Evolutionary conservation across 2,329 filamentous ascomycete species (phyloP), one percentile per base, ranked within the genome.

Genomic region (Endoconidiophora laricicola): DNA sequence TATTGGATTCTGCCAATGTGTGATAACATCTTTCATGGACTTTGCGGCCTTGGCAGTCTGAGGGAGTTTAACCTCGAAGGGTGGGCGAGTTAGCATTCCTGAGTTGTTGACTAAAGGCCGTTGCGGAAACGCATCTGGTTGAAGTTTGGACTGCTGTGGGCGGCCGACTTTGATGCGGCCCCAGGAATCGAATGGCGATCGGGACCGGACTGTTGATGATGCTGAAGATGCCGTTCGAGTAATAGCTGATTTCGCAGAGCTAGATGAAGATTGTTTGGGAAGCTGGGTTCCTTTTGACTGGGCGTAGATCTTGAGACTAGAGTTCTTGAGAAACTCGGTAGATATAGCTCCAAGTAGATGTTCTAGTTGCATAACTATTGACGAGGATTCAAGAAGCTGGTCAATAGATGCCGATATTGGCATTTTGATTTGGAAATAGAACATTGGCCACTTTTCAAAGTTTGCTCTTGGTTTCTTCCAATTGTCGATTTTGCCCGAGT

Each of bases 371-470:
- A n/a, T 38, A 3, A 50, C 14, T 20, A 33, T n/a, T 12, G 24
- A 29, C n/a, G 44, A 33, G 23, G 44, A 33, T 5, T 44, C 47
- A 36, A 48, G 40, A 16, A 45, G 43, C 36, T 39, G 22, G n/a
- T 48, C 45, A 9, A 45, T 7, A 14, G 29, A 33, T 7, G 29
- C 9, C 12, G 29, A 33, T 33, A 33, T 33, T 12, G 49, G 51
- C 38, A 72, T 58, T 2, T 69, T 65, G 36, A 94, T 74, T 24
- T 76, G 76, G n/a, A 96, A 65, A 57, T 80, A 83, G 58, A 94
- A 96, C 79, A 90, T 90, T 0, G 90, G 87, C 79, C 86, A 91
- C 46, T 78, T 74, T 58, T 95, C 86, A 7, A 88, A 67, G 0
- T 78, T 72, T 60, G 85, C 90, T 41, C 69, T 44, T 16, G 14